A percentile compares a stretch with the other conserved stretches of the same genome.
Conservation (phyloP, 768 basidiomycete species). For the Phylloporus sp. region DNA sequence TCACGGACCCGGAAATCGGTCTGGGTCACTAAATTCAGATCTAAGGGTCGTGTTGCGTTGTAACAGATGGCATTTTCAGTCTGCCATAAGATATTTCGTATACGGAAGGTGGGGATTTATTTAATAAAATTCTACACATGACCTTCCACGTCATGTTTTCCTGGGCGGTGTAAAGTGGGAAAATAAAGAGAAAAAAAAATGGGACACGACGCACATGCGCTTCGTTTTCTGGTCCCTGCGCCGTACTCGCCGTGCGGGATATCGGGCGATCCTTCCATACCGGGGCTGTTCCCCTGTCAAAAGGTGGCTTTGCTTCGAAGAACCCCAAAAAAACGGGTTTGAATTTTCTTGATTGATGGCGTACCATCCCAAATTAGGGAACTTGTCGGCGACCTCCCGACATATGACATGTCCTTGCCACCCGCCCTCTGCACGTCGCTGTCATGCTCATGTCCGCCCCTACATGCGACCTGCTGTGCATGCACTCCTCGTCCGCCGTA, state of each 20-base stretch:
- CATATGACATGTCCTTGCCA: slow-evolving; percentile 15
- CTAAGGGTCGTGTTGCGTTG: slow-evolving; percentile 66
- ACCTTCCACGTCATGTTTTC: slow-evolving; percentile 28
- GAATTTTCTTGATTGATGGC: slow-evolving; percentile 27
- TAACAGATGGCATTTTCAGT: slow-evolving; percentile 39
- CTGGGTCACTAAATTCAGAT: slow-evolving; percentile 65
- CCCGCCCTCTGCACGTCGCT: slow-evolving; percentile 26
- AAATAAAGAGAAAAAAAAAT: slow-evolving; percentile 9
- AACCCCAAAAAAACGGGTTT: slow-evolving; percentile 22
- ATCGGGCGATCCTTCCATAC: slow-evolving; percentile 30
- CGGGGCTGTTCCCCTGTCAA: slow-evolving; percentile 16
- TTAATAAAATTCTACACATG: slow-evolving; percentile 36
- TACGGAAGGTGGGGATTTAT: slow-evolving; percentile 41
- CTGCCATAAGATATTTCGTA: slow-evolving; percentile 40
- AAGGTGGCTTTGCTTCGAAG: slow-evolving; percentile 19
- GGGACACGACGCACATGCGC: slow-evolving; percentile 5
- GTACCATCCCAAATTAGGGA: slow-evolving; percentile 20
- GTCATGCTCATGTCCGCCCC: slow-evolving; percentile 25
- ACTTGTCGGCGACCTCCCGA: slow-evolving; percentile 26
- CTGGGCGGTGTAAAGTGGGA: slow-evolving; percentile 22
- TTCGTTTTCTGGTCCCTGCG: neutral
- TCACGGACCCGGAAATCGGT: slow-evolving; percentile 39
- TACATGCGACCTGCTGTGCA: slow-evolving; percentile 17
- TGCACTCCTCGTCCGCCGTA: slow-evolving; percentile 26
- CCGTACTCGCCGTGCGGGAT: neutral